Conservation (phyloP, 2,329 filamentous ascomycete genomes). For the Lachnum nothofagi region DNA sequence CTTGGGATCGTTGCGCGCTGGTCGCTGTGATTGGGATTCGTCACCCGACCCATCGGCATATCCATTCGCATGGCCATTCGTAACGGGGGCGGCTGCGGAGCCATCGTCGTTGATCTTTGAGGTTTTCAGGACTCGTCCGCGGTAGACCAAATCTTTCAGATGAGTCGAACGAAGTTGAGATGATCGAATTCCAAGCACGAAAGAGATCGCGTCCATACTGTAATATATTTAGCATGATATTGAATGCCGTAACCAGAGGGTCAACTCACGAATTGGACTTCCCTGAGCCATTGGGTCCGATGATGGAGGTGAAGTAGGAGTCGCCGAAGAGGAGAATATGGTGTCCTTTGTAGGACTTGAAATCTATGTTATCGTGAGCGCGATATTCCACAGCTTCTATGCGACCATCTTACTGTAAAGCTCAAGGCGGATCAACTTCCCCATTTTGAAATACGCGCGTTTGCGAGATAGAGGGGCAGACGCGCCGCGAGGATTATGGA, state of each 20-base stretch:
- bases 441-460: constrained; percentile 59
- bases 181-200: constrained; percentile 96
- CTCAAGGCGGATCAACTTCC: constrained; percentile 91
- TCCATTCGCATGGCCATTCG: constrained; percentile 59
- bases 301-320: constrained; percentile 98
- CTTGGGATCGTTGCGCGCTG: constrained; percentile 77
- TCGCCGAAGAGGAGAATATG: constrained; percentile 92
- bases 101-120: constrained; percentile 90
- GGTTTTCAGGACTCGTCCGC: constrained; percentile 85
- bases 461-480: constrained; percentile 18
- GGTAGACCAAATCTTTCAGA: constrained; percentile 91
- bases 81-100: constrained; percentile 48
- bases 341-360: constrained; percentile 99
- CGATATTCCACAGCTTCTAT: background rate
- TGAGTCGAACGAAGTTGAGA: constrained; percentile 94
- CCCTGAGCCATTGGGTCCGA: constrained; percentile 97
- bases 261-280: constrained; percentile 95
- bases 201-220: constrained; percentile 98
- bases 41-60: constrained; percentile 52
- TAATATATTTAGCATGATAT: constrained; percentile 22
- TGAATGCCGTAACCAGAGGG: constrained; percentile 8
- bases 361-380: constrained; percentile 54
- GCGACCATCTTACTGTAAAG: constrained; percentile 67
- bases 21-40: constrained; percentile 55
- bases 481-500: constrained; percentile 15